Conservation (phyloP, 2,329 filamentous ascomycete species). For the Monascus ruber region DNA sequence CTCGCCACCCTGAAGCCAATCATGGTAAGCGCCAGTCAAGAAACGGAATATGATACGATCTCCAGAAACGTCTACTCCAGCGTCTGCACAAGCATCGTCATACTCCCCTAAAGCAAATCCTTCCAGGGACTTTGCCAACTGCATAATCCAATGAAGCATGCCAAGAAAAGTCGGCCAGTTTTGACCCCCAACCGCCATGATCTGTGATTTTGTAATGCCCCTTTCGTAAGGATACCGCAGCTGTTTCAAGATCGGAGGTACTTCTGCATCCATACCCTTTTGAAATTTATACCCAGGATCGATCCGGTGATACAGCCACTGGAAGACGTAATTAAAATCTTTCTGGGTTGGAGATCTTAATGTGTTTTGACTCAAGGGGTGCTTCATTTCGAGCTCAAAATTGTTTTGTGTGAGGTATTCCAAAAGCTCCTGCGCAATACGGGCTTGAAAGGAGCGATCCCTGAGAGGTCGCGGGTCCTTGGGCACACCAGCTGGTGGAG, state of each 20-base stretch:
- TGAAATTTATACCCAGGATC: conserved; percentile 88
- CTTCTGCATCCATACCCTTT: conserved; percentile 90
- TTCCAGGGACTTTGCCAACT: conserved; percentile 87
- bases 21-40: conserved; percentile 75
- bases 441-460: conserved; percentile 66
- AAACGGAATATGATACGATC: conserved; percentile 95
- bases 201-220: conserved; percentile 91
- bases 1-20: conserved; percentile 88
- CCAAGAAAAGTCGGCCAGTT: conserved; percentile 96
- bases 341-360: conserved; percentile 94
- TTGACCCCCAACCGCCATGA: conserved; percentile 86
- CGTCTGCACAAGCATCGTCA: conserved; percentile 80
- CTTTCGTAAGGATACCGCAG: conserved; percentile 90
- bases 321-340: conserved; percentile 95
- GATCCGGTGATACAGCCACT: conserved; percentile 93
- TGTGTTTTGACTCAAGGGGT: conserved; percentile 79
- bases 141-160: conserved; percentile 98
- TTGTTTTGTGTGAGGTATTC: conserved; percentile 90
- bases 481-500: conserved; percentile 68
- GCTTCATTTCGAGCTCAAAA: conserved; percentile 97
- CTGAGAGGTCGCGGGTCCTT: conserved; percentile 77
- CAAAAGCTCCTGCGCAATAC: conserved; percentile 77
- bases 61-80: conserved; percentile 73
- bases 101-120: conserved; percentile 67
- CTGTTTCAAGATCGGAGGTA: conserved; percentile 84